Base-by-base conservation (phyloP, 768 basidiomycete genomes). In the Termitomyces sp. region DNA sequence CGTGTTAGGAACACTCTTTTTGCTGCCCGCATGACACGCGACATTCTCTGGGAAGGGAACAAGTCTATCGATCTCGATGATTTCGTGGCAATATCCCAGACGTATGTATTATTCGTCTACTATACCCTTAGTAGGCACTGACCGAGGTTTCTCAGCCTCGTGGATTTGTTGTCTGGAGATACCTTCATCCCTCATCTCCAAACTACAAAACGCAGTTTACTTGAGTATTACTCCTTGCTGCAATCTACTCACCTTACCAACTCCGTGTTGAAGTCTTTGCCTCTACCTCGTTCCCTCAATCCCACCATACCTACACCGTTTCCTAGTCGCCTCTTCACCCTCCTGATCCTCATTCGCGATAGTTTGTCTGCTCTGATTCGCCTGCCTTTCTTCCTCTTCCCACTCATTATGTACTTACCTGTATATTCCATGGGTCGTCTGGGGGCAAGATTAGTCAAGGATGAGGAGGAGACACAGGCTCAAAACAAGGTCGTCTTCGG, bases 401-500 rank as follows among this genome's bases (percentile, higher is more conserved):
- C 96, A 1, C 78, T 97, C 30, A 67, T 96, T 56, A 75, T 95
- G 54, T 91, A 94, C 58, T 70, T 85, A 13, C 97, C 97, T 4
- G 85, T 90, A 47, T 98, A 98, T 72, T 72, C 86, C 59, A 85
- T 96, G 77, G 88, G 85, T 13, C 79, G 86, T 32, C 65, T 87
- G 53, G 93, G 92, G 46, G 90, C 88, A 20, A 74, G 81, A 47
- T 73, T 96, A 38, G 85, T 81, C 36, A 80, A 89, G 65, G 84
- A 93, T 60, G 94, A 98, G 69, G 88, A 98, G 70, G 96, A 98
- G 70, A 89, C 92, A 12, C 88, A 92, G 70, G 97, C 96, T 45
- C 95, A 98, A 78, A 98, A 93, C 77, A 99, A 99, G 78, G 84
- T 97, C 46, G 86, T 90, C 13, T 87, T 96, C 64, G 94, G 94